Evolutionary conservation across 2,329 filamentous ascomycete genomes (phyloP), one percentile per base, ranked within the genome.

Genomic region (Amesomyces nigricolor): DNA sequence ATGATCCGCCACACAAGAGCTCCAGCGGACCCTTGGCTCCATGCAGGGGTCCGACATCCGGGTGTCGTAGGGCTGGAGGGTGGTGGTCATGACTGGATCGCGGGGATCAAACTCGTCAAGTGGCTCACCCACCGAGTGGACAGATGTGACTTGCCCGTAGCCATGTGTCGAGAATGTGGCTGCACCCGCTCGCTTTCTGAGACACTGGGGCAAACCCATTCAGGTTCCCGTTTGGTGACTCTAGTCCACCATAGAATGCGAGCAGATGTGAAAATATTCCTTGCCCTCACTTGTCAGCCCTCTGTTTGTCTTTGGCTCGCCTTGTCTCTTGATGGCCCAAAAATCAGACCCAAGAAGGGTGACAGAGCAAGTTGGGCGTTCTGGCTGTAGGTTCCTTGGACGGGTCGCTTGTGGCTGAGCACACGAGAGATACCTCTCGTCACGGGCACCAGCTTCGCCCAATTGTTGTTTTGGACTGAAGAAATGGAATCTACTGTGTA

Each of bases 1-100:
- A 60, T 61, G 58, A 62, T 60, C 59, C 61, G 61, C 51, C 46
- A 43, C 51, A 56, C 35, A 35, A 17, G 22, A 32, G 46, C 48
- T 26, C 17, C 22, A 19, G 16, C 2, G 19, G 22, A 8, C 29
- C 39, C 49, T 59, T 61, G 47, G 57, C 53, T 56, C 40, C 47
- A 56, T 62, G 59, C 61, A 61, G 60, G 58, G 57, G 56, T 30
- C 38, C n/a, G 16, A 53, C 17, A 32, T 53, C 46, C 9, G 42
- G 49, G 39, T 50, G 35, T 44, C 47, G 56, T 58, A 56, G 53
- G 54, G 56, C 56, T 57, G 57, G 60, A 55, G 49, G 38, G 38
- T 8, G 17, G 19, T 53, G 47, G 56, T 54, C 51, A 54, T 53
- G 55, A 56, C 54, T 48, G 50, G 35, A 49, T 48, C 19, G 46